phyloP scores from a whole-genome alignment of 345 rosid genomes.

The Pistacia atlantica region DNA sequence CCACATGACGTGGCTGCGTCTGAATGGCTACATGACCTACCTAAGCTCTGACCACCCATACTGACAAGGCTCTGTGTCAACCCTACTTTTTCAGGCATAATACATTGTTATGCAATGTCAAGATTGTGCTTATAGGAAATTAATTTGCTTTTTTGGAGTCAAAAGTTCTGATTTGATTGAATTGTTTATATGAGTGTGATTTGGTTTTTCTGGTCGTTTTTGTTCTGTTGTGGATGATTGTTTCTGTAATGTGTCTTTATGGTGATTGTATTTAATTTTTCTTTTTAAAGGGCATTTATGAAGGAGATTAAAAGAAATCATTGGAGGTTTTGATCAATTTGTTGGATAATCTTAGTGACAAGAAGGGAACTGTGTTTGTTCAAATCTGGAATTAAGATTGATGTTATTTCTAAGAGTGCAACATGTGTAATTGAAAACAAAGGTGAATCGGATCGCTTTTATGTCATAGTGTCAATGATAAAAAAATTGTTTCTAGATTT shows the following conservation, averaged over 20 bases:
- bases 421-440: background rate
- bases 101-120: too few species aligned
- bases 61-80: too few species aligned
- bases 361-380: background rate
- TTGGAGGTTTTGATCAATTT: background rate
- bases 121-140: too few species aligned
- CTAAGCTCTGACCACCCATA: too few species aligned
- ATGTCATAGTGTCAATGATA: too few species aligned
- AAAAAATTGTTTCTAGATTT: background rate
- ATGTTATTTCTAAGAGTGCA: background rate
- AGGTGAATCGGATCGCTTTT: too few species aligned
- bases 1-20: too few species aligned
- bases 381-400: background rate
- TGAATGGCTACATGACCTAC: too few species aligned
- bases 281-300: background rate
- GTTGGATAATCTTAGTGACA: background rate
- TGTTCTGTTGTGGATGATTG: background rate
- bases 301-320: background rate
- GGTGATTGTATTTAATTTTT: background rate
- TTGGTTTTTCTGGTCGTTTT: background rate
- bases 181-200: background rate
- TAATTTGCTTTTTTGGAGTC: too few species aligned
- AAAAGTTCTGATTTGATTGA: too few species aligned
- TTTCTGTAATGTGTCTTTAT: too few species aligned
- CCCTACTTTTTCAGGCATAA: too few species aligned